These are phyloP conservation scores for Rhizophagus sp. DNA, from an alignment of 192 early-diverging fungal genomes.

Conservation along the genomic window DNA sequence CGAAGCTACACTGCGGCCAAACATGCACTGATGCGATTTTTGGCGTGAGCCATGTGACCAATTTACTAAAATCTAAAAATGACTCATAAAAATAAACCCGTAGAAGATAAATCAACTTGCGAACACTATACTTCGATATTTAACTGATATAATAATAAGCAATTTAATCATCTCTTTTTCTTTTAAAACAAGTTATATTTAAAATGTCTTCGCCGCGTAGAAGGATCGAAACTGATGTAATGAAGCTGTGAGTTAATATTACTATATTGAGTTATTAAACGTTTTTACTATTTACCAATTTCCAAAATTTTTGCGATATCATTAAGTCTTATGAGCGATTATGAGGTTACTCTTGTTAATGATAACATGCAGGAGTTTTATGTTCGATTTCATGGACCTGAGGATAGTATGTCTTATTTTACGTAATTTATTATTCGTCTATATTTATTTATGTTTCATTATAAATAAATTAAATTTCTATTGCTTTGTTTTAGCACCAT, in stretches of 20 bases:
- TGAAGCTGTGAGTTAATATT: slow-evolving; percentile 83
- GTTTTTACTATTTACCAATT: background rate
- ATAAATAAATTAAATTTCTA: background rate
- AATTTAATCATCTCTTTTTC: background rate
- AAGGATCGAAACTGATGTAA: slow-evolving; percentile 97
- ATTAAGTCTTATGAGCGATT: slow-evolving; percentile 96
- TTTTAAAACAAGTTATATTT: background rate
- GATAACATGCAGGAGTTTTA: slow-evolving; percentile 99
- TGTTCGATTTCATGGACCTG: slow-evolving; percentile 89
- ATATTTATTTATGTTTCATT: slow-evolving; percentile 12
- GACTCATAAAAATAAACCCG: background rate
- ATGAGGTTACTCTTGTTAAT: slow-evolving; percentile 97
- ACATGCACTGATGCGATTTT: background rate
- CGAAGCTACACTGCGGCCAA: background rate
- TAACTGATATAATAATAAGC: background rate
- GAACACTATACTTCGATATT: background rate
- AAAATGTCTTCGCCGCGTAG: slow-evolving; percentile 86
- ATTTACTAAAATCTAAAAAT: background rate
- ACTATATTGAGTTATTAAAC: too few relatives aligned
- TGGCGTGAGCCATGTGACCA: background rate
- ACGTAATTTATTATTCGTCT: background rate
- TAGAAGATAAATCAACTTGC: background rate
- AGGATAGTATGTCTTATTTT: slow-evolving; percentile 74
- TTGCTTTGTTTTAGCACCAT: slow-evolving; percentile 71
- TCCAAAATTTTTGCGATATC: too few relatives aligned